Base-by-base conservation (phyloP, 2,329 filamentous ascomycete species). In the Xylariaceae sp. region DNA sequence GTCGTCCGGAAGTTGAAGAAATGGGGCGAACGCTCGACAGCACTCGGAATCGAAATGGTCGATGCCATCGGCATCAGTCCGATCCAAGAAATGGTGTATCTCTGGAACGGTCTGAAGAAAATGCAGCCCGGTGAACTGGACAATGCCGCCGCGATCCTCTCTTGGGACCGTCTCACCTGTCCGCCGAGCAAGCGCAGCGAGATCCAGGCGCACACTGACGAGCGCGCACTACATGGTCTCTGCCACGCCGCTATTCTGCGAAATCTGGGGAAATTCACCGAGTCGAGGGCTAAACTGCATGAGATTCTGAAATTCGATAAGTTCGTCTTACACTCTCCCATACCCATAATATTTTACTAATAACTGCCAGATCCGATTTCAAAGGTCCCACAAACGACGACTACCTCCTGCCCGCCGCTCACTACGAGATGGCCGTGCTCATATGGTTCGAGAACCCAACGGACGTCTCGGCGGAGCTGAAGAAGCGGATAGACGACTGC, bases 81-180 rank as follows among this genome's bases (percentile, higher is more conserved):
- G 0, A 78, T 90, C 0, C 84, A 92, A 68, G 94, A 97, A 76
- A 96, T 97, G 88, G 87, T 89, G 10, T 96, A 93, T 72, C 85
- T 97, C 68, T 97, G 92, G 92, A 92, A 90, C 69, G 93, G 92
- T 0, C 86, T 85, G 67, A 93, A 90, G 74, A 85, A 91, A 57
- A 95, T 96, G 90, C 78, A 82, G 1, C 68, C 75, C 0, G 75
- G 76, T 0, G 83, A 93, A 61, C 77, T 96, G 11, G 77, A 88
- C 52, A 75, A 78, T 48, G 89, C 86, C 0, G 72, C 90, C 44
- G 74, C 72, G 0, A 81, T 82, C n/a, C 75, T 96, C 9, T 77
- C 78, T 0, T 96, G 83, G 83, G 75, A 77, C 18, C 73, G 91
- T 75, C 86, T 84, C 52, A 84, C 83, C 0, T 77, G 75, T 4